These are phyloP conservation scores for Candida dubliniensis DNA, from an alignment of 1,139 yeast species.

Conservation along the genomic window DNA sequence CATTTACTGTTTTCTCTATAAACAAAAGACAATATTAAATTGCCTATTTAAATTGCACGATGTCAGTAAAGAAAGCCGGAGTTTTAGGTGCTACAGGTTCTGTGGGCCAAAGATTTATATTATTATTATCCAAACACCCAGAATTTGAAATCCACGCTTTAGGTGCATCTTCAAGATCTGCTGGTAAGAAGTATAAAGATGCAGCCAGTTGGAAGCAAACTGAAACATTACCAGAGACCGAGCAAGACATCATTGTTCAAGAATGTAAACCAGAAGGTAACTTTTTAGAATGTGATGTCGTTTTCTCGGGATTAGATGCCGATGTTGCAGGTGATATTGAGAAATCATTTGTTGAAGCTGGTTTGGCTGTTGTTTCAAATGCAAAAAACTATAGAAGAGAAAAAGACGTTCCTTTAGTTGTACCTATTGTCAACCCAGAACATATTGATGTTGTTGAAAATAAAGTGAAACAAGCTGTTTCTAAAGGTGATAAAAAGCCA, in stretches of 20 bases:
- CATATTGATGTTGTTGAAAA: slow-evolving; percentile 77
- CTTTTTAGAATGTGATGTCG: slow-evolving; percentile 88
- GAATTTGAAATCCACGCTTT: slow-evolving; percentile 80
- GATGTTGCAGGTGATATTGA: slow-evolving; percentile 94
- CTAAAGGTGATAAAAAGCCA: slow-evolving; percentile 53
- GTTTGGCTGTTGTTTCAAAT: slow-evolving; percentile 83
- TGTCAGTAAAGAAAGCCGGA: slow-evolving; percentile 60
- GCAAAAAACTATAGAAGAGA: slow-evolving; percentile 95
- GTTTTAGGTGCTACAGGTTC: slow-evolving; percentile 98
- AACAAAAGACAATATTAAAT: too few relatives aligned
- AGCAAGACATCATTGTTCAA: slow-evolving; percentile 61
- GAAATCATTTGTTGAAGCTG: slow-evolving; percentile 76
- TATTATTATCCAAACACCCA: slow-evolving; percentile 83
- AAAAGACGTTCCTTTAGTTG: slow-evolving; percentile 85
- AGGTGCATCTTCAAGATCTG: slow-evolving; percentile 94
- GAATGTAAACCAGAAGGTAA: slow-evolving; percentile 73
- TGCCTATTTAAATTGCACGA: slow-evolving; percentile 5
- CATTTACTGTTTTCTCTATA: neutral
- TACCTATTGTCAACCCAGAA: slow-evolving; percentile 94
- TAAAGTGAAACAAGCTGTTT: slow-evolving; percentile 53
- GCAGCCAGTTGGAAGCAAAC: slow-evolving; percentile 98
- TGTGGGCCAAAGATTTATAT: slow-evolving; percentile 94
- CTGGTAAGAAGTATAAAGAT: slow-evolving; percentile 81
- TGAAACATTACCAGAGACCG: slow-evolving; percentile 68
- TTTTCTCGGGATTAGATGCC: slow-evolving; percentile 92